These are phyloP conservation scores for Aureobasidium sp. DNA, from an alignment of 2,329 filamentous ascomycete genomes.

Conservation along the genomic window DNA sequence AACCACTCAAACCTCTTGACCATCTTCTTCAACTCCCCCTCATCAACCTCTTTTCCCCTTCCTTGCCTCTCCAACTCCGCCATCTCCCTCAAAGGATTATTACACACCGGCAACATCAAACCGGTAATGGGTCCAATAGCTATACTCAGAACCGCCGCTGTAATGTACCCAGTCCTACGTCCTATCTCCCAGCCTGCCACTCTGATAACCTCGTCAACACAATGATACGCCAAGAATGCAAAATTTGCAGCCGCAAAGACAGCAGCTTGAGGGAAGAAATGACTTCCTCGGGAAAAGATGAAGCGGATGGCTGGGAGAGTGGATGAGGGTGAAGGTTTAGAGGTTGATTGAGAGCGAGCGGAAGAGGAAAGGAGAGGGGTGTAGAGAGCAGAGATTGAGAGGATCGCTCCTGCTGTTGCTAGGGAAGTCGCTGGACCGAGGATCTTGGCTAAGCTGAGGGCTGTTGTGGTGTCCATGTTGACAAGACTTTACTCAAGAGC, in stretches of 20 bases:
- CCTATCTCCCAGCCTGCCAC: not conserved
- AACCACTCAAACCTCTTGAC: constrained; percentile 1
- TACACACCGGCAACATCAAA: constrained; percentile 10
- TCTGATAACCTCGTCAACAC: not conserved
- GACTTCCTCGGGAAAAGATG: not conserved
- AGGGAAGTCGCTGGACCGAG: not conserved
- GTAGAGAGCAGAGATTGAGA: constrained; percentile 7
- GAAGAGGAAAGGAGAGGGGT: constrained; percentile 1
- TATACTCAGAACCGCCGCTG: not conserved
- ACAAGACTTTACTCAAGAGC: no score
- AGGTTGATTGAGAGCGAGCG: constrained; percentile 7
- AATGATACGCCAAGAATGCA: not conserved
- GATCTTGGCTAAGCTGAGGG: not conserved
- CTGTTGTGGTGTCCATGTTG: not conserved
- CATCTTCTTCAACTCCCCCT: not conserved
- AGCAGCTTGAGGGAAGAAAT: constrained; percentile 5
- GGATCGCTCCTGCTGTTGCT: constrained; percentile 2
- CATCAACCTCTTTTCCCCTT: not conserved
- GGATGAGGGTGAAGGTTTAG: not conserved
- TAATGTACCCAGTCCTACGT: not conserved
- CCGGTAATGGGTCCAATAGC: constrained; percentile 6
- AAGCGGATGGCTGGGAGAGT: constrained; percentile 16
- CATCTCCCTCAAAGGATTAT: constrained; percentile 12
- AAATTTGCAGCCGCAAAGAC: not conserved
- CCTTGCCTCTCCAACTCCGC: not conserved